These are phyloP conservation scores for Drosera spatulata DNA, from an alignment of 179 eudicot species.

Conservation along the genomic window DNA sequence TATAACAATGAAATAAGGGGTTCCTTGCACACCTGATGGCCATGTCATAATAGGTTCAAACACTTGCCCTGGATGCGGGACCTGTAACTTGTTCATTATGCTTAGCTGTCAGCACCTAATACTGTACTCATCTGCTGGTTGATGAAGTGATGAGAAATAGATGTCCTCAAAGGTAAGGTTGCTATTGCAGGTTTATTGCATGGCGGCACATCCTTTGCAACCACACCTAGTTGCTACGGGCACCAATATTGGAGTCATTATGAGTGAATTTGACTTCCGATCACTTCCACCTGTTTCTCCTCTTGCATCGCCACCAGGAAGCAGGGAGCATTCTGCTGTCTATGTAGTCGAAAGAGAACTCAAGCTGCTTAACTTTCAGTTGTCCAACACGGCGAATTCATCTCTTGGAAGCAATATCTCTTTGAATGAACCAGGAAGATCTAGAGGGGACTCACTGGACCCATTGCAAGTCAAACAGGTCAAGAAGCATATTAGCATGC, in stretches of 20 bases:
- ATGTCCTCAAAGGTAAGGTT: not conserved
- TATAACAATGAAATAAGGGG: too few relatives aligned
- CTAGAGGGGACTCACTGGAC: slow-evolving; percentile 68
- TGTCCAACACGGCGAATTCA: slow-evolving; percentile 73
- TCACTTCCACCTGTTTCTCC: slow-evolving; percentile 91
- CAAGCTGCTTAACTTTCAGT: slow-evolving; percentile 70
- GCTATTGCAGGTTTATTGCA: slow-evolving; percentile 71
- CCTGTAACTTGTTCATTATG: too few relatives aligned
- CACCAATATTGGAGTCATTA: slow-evolving; percentile 75
- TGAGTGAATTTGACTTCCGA: slow-evolving; percentile 86
- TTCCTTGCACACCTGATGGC: too few relatives aligned
- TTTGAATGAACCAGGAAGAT: slow-evolving; percentile 52
- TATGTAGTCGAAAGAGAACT: slow-evolving; percentile 85
- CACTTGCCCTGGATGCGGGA: too few relatives aligned
- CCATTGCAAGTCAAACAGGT: slow-evolving; percentile 80
- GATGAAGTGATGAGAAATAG: too few relatives aligned
- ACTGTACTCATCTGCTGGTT: too few relatives aligned
- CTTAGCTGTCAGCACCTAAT: too few relatives aligned
- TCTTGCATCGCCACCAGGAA: slow-evolving; percentile 69
- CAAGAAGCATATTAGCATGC: slow-evolving; percentile 79
- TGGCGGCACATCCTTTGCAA: slow-evolving; percentile 96
- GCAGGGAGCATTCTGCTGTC: slow-evolving; percentile 85
- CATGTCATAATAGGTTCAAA: too few relatives aligned
- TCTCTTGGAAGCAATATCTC: slow-evolving; percentile 83
- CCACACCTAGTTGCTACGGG: slow-evolving; percentile 99